These are phyloP conservation scores for Beauveria caledonica DNA, from an alignment of 2,329 filamentous ascomycete genomes.

Conservation along the genomic window DNA sequence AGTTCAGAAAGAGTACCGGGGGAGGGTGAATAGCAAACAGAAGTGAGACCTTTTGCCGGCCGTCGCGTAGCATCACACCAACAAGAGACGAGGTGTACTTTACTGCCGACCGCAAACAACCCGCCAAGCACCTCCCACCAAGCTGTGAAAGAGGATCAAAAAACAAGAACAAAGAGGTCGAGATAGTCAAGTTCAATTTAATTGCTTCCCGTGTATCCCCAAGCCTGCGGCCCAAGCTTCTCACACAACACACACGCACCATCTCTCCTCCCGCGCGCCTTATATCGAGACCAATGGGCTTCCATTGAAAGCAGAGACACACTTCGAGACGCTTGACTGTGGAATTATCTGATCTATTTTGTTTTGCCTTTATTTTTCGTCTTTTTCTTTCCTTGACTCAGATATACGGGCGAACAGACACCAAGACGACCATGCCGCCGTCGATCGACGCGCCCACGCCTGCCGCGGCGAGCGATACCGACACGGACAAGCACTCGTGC, in stretches of 20 bases:
- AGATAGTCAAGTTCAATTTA: background rate
- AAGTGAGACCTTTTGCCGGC: background rate
- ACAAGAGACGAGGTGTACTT: background rate
- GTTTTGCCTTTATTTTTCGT: fast-evolving
- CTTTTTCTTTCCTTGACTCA: background rate
- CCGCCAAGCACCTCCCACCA: too few relatives aligned
- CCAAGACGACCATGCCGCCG: background rate
- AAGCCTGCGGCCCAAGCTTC: background rate
- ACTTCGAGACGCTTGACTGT: background rate
- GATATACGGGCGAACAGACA: background rate
- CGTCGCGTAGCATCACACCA: slow-evolving; percentile 4
- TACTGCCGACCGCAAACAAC: slow-evolving; percentile 5
- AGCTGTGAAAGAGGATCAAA: background rate
- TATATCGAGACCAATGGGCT: background rate
- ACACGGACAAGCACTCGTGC: background rate
- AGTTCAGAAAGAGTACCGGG: background rate
- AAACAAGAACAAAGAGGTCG: background rate
- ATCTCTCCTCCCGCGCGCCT: background rate
- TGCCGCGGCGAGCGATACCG: background rate
- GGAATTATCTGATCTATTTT: too few relatives aligned
- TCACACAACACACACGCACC: background rate
- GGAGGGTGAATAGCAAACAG: slow-evolving; percentile 1
- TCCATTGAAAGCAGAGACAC: background rate
- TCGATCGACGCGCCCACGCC: background rate
- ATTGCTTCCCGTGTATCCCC: background rate